Percentiles rank a stretch among this genome's conserved stretches.
Evolutionary conservation across 83 land plant species (phyloP).

Genomic region (Larix sibirica): DNA sequence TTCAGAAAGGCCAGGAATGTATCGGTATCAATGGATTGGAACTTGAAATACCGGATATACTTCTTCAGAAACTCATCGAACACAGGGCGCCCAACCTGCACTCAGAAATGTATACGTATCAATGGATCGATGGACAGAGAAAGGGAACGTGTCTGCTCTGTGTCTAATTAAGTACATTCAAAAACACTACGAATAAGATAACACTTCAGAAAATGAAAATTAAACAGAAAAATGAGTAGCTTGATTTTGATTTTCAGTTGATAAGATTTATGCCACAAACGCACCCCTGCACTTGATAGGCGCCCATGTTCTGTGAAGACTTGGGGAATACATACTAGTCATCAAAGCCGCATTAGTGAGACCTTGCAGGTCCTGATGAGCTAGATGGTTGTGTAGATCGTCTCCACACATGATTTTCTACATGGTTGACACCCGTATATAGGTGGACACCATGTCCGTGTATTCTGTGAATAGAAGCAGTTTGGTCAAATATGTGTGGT

Average conservation of each 20-base stretch:
- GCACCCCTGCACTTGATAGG: neutral
- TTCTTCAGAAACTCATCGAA: constrained; percentile 87
- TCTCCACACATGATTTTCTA: too few relatives aligned
- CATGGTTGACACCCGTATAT: too few relatives aligned
- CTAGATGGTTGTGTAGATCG: neutral
- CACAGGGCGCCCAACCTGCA: constrained; percentile 73
- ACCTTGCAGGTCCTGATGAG: neutral
- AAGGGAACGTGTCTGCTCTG: too few relatives aligned
- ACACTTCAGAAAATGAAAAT: neutral
- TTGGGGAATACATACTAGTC: too few relatives aligned
- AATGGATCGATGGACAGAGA: too few relatives aligned
- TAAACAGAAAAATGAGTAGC: neutral
- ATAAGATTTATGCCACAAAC: neutral
- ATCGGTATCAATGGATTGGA: constrained; percentile 86
- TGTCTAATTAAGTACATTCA: too few relatives aligned
- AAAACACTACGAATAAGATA: neutral
- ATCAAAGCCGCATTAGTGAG: neutral
- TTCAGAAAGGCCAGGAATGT: constrained; percentile 78
- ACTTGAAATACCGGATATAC: constrained; percentile 76
- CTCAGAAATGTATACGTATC: too few relatives aligned
- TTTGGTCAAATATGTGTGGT: too few relatives aligned
- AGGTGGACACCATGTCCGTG: too few relatives aligned
- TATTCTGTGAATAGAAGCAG: too few relatives aligned
- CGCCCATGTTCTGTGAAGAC: neutral
- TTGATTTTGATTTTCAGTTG: neutral